Conservation (phyloP, 1,284 basidiomycete species). For the Boletus calvinii region DNA sequence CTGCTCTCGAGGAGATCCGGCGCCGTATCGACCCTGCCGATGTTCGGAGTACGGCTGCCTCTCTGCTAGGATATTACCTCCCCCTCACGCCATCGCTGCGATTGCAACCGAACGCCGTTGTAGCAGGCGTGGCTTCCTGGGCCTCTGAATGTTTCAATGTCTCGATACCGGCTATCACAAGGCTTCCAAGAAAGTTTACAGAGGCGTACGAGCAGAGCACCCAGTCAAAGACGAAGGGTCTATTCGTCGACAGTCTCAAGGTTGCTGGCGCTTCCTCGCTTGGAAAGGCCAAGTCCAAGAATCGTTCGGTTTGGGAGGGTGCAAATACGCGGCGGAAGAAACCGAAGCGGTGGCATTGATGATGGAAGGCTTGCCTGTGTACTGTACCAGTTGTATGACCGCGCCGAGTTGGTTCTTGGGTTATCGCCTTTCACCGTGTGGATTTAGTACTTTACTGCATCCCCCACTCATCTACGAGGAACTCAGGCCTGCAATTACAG, state of each 20-base stretch:
- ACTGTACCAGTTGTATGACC: no score
- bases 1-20: constrained; percentile 39
- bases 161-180: constrained; percentile 20
- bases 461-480: no score
- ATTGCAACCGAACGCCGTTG: constrained; percentile 44
- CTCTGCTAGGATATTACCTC: constrained; percentile 78
- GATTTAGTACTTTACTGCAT: no score
- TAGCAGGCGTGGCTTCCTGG: constrained; percentile 71
- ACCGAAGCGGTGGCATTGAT: constrained; percentile 25
- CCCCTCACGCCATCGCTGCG: constrained; percentile 53
- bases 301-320: constrained; percentile 29
- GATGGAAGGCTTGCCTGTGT: not conserved
- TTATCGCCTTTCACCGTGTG: no score
- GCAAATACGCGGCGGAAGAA: constrained; percentile 13
- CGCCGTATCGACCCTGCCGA: constrained; percentile 53
- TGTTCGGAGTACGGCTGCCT: constrained; percentile 65
- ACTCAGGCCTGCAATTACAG: no score
- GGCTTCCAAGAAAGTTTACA: constrained; percentile 25
- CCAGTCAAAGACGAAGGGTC: constrained; percentile 20
- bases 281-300: constrained; percentile 25
- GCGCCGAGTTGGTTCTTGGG: not conserved
- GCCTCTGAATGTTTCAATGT: constrained; percentile 35
- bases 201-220: constrained; percentile 24
- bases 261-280: constrained; percentile 19
- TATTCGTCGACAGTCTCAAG: constrained; percentile 24